Conservation (phyloP, 768 basidiomycete species). For the Lentinula guzmanii region DNA sequence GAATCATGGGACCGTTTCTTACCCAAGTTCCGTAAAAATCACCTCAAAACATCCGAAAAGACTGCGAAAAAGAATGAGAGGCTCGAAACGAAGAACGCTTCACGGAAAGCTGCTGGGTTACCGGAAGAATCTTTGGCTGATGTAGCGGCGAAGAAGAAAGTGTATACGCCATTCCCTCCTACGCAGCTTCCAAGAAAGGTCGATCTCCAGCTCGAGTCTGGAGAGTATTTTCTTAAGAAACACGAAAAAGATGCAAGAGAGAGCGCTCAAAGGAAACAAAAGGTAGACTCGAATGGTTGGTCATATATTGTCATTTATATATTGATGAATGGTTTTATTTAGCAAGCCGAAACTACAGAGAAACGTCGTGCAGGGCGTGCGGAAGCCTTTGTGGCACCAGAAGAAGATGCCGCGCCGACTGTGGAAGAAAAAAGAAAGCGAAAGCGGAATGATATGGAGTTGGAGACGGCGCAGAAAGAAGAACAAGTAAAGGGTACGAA, state of each 20-base stretch:
- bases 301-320: background rate
- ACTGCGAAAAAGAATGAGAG: constrained; percentile 84
- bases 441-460: constrained; percentile 33
- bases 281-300: constrained; percentile 36
- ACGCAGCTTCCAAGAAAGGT: constrained; percentile 92
- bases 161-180: constrained; percentile 98
- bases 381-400: constrained; percentile 83
- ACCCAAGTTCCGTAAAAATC: constrained; percentile 90
- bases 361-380: constrained; percentile 76
- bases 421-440: constrained; percentile 71
- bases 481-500: constrained; percentile 25
- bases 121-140: constrained; percentile 36
- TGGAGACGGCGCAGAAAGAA: constrained; percentile 32
- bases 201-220: constrained; percentile 91
- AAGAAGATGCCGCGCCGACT: constrained; percentile 66
- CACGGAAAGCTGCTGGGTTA: constrained; percentile 62
- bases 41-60: constrained; percentile 92
- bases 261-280: constrained; percentile 65
- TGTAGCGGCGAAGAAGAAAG: constrained; percentile 81
- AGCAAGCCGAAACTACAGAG: constrained; percentile 78
- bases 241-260: constrained; percentile 80
- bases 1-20: constrained; percentile 98
- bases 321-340: constrained; percentile 6
- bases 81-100: constrained; percentile 52
- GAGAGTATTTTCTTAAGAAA: constrained; percentile 96